Percentiles rank a stretch among this genome's conserved stretches.
phyloP scores from a whole-genome alignment of 129 eudicot genomes.

The Centella asiatica region DNA sequence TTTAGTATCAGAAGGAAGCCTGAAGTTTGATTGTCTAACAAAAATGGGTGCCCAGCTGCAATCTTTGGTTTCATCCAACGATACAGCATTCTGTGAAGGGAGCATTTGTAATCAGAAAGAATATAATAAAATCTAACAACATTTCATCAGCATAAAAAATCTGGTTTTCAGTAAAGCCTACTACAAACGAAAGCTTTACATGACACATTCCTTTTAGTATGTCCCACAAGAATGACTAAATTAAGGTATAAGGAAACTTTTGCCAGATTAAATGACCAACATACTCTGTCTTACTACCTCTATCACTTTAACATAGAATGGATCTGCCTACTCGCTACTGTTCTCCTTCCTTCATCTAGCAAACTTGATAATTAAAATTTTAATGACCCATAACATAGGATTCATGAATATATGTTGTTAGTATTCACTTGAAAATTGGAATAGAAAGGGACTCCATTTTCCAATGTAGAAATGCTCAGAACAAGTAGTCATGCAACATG shows the following conservation, averaged over 20 bases:
- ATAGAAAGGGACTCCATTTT: neutral
- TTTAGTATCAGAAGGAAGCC: conserved; percentile 57
- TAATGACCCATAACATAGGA: neutral
- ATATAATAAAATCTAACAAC: neutral
- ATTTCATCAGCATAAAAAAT: neutral
- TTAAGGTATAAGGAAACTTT: too few species aligned
- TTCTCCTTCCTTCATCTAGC: neutral
- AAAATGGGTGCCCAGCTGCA: conserved; percentile 73
- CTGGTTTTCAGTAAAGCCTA: neutral
- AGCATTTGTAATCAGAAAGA: neutral
- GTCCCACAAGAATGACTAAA: too few species aligned
- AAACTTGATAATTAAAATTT: too few species aligned
- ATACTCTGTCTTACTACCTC: too few species aligned
- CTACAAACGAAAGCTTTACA: too few species aligned
- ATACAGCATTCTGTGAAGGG: conserved; percentile 50
- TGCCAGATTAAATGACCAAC: too few species aligned
- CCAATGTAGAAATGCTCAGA: neutral
- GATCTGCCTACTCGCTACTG: too few species aligned
- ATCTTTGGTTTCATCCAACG: conserved; percentile 36
- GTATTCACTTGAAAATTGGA: neutral
- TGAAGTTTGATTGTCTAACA: conserved; percentile 72
- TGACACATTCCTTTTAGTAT: too few species aligned
- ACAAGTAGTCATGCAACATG: neutral
- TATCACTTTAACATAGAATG: too few species aligned
- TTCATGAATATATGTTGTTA: neutral